Conservation (phyloP, 208 protist genomes). For the Crithidia acanthocephali region DNA sequence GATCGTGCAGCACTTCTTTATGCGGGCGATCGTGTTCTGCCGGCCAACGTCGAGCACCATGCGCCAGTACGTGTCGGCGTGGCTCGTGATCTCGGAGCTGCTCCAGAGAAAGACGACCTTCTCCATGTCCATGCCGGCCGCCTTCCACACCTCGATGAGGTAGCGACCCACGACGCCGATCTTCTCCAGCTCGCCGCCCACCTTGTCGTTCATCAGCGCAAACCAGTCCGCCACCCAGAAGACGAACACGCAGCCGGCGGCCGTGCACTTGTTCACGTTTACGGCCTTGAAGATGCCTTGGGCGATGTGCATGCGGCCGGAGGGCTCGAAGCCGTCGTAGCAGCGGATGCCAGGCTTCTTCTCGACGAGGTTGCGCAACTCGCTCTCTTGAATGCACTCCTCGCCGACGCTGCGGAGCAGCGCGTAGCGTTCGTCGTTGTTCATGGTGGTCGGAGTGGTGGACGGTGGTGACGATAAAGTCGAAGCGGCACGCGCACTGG, state of each 20-base stretch:
- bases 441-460: slow-evolving; percentile 5
- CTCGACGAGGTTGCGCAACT: slow-evolving; percentile 91
- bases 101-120: slow-evolving; percentile 98
- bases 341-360: slow-evolving; percentile 94
- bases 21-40: slow-evolving; percentile 94
- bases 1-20: slow-evolving; percentile 99
- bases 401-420: slow-evolving; percentile 94
- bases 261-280: slow-evolving; percentile 99
- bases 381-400: slow-evolving; percentile 96
- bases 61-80: slow-evolving; percentile 97
- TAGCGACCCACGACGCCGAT: slow-evolving; percentile 98
- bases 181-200: slow-evolving; percentile 98
- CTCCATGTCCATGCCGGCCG: slow-evolving; percentile 97
- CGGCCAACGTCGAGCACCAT: slow-evolving; percentile 98
- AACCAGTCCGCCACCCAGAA: slow-evolving; percentile 99
- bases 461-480: not conserved
- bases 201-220: slow-evolving; percentile 99
- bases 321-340: slow-evolving; percentile 99
- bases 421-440: slow-evolving; percentile 75
- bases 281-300: slow-evolving; percentile 99
- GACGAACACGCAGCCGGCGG: slow-evolving; percentile 96
- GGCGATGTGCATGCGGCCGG: slow-evolving; percentile 99
- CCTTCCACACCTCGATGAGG: slow-evolving; percentile 99
- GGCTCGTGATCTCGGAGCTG: slow-evolving; percentile 96
- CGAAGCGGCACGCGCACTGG: not conserved